phyloP scores from a whole-genome alignment of 805 yeast genomes.

The Starmerella floricola region DNA sequence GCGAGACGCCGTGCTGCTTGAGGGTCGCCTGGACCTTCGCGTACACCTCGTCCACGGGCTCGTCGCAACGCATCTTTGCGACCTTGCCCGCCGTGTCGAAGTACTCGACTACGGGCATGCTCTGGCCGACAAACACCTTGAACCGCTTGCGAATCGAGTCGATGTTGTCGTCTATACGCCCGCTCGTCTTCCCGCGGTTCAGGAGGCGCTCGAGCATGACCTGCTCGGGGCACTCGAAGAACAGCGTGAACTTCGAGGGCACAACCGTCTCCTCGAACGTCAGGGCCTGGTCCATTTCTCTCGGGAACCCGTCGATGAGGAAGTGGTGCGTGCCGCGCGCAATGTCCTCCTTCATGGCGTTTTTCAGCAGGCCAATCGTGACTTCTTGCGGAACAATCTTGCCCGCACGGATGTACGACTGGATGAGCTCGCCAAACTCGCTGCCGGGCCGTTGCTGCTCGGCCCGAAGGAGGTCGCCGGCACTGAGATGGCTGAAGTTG shows the following conservation, averaged over 20 bases:
- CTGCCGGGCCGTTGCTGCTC: slow-evolving; percentile 80
- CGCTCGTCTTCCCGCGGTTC: slow-evolving; percentile 89
- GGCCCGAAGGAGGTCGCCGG: slow-evolving; percentile 92
- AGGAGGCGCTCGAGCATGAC: slow-evolving; percentile 77
- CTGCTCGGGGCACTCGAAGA: slow-evolving; percentile 52
- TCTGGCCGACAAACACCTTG: slow-evolving; percentile 70
- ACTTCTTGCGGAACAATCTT: slow-evolving; percentile 85
- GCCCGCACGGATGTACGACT: slow-evolving; percentile 74
- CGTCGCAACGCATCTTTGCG: slow-evolving; percentile 65
- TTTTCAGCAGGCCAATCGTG: slow-evolving; percentile 69
- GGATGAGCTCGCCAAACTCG: slow-evolving; percentile 73
- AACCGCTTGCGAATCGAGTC: slow-evolving; percentile 87
- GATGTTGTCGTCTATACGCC: slow-evolving; percentile 84
- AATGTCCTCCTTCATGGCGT: slow-evolving; percentile 50
- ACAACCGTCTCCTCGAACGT: slow-evolving; percentile 68
- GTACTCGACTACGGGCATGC: slow-evolving; percentile 87
- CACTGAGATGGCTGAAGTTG: slow-evolving; percentile 77
- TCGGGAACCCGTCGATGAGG: slow-evolving; percentile 90
- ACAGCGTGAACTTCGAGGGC: slow-evolving; percentile 31
- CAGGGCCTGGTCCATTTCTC: slow-evolving; percentile 95
- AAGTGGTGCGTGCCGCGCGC: slow-evolving; percentile 48
- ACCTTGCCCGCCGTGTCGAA: slow-evolving; percentile 62
- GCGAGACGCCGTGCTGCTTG: slow-evolving; percentile 29
- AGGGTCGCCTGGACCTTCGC: slow-evolving; percentile 55
- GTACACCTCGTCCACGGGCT: slow-evolving; percentile 69